Conservation (phyloP, 345 rosid species). For the Xanthoceras sorbifolium region DNA sequence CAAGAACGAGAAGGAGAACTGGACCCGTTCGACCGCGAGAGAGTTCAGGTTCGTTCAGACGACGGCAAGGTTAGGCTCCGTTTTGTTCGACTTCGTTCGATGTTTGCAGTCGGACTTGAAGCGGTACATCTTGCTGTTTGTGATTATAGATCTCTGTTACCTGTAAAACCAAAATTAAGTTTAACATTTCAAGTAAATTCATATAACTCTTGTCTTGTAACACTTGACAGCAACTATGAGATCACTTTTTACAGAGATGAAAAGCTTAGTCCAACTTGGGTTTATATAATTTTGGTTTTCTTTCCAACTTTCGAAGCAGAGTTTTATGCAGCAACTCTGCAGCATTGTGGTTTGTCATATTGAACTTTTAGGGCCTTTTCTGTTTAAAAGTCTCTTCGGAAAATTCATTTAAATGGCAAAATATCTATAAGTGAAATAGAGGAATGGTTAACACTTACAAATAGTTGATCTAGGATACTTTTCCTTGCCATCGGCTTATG, state of each 20-base stretch:
- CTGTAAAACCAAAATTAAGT: no score
- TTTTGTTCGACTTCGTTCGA: no score
- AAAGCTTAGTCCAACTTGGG: background rate
- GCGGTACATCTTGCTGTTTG: no score
- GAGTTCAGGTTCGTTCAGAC: no score
- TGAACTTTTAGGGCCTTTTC: background rate
- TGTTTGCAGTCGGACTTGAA: no score
- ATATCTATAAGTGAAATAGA: background rate
- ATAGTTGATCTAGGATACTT: background rate
- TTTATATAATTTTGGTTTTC: background rate
- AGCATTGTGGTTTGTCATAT: background rate
- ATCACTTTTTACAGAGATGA: background rate
- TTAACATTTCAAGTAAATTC: no score
- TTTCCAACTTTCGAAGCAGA: background rate
- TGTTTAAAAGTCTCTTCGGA: background rate
- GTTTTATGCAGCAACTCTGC: background rate
- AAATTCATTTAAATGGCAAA: background rate
- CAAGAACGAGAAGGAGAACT: no score
- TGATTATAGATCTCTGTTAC: no score
- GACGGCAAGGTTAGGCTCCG: no score
- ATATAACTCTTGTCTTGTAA: background rate
- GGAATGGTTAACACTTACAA: background rate
- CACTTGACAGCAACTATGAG: background rate
- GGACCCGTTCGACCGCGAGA: no score
- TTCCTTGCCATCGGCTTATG: background rate